Evolutionary conservation across 2,329 filamentous ascomycete genomes (phyloP).

Genomic region (Chrysosporium queenslandicum): DNA sequence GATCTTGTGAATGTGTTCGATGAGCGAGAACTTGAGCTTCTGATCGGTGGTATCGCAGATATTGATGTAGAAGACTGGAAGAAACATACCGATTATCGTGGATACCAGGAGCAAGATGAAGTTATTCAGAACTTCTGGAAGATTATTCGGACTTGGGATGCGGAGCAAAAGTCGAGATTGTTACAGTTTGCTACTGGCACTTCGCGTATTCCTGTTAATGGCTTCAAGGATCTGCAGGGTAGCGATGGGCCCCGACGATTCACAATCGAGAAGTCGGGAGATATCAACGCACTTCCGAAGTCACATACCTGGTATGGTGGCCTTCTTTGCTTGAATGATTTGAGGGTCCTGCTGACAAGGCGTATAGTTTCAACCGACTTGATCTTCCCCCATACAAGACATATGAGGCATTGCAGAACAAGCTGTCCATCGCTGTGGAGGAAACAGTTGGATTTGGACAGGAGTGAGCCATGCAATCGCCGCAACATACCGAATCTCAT

Average conservation of each 20-base stretch:
- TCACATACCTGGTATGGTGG: conserved; percentile 85
- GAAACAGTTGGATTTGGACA: conserved; percentile 98
- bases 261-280: conserved; percentile 95
- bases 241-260: conserved; percentile 92
- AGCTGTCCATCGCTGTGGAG: conserved; percentile 93
- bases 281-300: conserved; percentile 82
- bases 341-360: not conserved
- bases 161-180: conserved; percentile 92
- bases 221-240: conserved; percentile 97
- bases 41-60: conserved; percentile 98
- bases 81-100: conserved; percentile 98
- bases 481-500: not conserved
- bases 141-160: conserved; percentile 86
- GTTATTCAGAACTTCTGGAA: conserved; percentile 99
- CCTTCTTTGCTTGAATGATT: not conserved
- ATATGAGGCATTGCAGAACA: conserved; percentile 72
- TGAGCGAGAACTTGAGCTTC: conserved; percentile 87
- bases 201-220: conserved; percentile 95
- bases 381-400: conserved; percentile 90
- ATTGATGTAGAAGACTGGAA: conserved; percentile 99
- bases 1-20: conserved; percentile 98
- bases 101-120: conserved; percentile 94
- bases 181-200: conserved; percentile 97
- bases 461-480: conserved; percentile 52
- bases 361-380: conserved; percentile 79